Conservation (phyloP, 2,329 filamentous ascomycete species). For the Mycocentrospora acerina region DNA sequence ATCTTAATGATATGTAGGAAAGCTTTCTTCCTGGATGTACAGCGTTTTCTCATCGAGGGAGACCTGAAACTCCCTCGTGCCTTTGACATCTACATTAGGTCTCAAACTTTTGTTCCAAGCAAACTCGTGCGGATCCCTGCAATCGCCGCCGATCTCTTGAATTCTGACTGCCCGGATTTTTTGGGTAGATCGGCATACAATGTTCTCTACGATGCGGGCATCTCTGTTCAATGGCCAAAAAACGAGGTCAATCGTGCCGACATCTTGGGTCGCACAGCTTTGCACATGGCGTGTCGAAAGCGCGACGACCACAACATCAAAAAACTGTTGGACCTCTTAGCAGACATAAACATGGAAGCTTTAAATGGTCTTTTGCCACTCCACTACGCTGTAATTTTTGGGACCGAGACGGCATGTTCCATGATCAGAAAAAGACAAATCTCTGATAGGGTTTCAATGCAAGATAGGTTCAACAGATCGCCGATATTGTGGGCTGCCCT, state of each 20-base stretch:
- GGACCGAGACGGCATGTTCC: not conserved
- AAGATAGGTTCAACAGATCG: not conserved
- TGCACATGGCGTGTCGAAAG: constrained; percentile 1
- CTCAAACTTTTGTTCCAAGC: not conserved
- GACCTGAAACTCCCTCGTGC: not conserved
- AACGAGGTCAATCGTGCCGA: not conserved
- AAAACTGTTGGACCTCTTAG: not conserved
- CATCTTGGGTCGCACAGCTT: constrained; percentile 3
- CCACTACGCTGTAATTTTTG: not conserved
- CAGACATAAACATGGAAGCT: not conserved
- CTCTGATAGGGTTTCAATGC: not conserved
- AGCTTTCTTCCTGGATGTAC: not conserved
- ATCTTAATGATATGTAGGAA: not conserved
- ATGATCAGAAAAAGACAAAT: not conserved
- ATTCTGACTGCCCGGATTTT: not conserved
- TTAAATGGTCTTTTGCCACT: constrained; percentile 1
- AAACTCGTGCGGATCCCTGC: not conserved
- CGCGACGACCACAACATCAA: not conserved
- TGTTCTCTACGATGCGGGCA: constrained; percentile 1
- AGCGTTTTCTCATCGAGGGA: not conserved
- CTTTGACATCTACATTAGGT: not conserved
- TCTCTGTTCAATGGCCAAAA: not conserved
- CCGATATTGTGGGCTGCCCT: not conserved
- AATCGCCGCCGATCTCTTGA: not conserved
- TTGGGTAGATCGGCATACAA: constrained; percentile 2